Evolutionary conservation across 495 filamentous ascomycete species (phyloP), one percentile per base, ranked within the genome.

Genomic region (Xylaria cubensis): DNA sequence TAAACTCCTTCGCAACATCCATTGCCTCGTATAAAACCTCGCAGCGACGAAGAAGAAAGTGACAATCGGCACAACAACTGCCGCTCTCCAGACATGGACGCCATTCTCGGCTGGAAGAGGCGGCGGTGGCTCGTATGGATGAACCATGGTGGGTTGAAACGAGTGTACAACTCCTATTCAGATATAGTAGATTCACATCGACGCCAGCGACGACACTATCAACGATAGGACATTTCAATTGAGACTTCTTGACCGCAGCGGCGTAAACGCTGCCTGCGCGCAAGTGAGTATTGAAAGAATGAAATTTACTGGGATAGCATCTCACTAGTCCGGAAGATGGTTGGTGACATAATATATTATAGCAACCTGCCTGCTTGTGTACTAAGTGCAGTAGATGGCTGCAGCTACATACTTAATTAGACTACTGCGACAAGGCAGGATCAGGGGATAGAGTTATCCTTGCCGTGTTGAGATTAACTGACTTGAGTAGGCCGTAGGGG

Each of bases 101-200:
- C 78, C 78, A 72, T 76, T 78, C 51, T 78, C 78, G 42, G 78
- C 78, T 29, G 78, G 78, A 24, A 80, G 74, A 24, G 64, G 71
- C 42, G 70, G 70, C 19, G 70, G 70, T 9, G 70, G 1, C 29
- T 72, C 70, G 63, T 66, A 72, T 12, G 70, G 70, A 51, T 72
- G 70, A 55, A 21, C 39, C 77, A 79, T 79, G 19, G 41, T 74
- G 48, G 36, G 34, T 46, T 42, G 19, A 26, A 64, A 34, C 15
- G 61, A 64, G 67, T 62, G 44, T 5, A 64, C 53, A 51, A 74
- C 62, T 50, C 64, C 65, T 64, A 64, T 24, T 39, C n/a, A 24
- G 34, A 36, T 42, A 34, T 26, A 24, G 13, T 36, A 53, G 10
- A 64, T 32, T 71, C 46, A 71, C 68, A 56, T 71, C 69, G 69